These are phyloP conservation scores for Rhodotorula sp. DNA, from an alignment of 1,284 basidiomycete genomes.

Conservation along the genomic window DNA sequence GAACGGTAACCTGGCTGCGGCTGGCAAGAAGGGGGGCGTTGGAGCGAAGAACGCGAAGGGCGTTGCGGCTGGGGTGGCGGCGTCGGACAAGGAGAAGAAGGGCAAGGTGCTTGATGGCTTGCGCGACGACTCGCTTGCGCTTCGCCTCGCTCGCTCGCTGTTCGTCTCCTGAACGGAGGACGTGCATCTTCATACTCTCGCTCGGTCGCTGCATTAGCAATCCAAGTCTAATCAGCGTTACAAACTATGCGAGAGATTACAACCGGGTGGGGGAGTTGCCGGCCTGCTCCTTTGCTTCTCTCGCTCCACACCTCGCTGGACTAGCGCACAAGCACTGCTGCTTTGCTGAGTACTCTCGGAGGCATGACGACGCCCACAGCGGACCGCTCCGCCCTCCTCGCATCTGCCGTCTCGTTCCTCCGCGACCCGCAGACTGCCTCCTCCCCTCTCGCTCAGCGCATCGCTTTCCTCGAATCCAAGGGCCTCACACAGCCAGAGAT, in stretches of 20 bases:
- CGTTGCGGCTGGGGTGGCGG: neutral
- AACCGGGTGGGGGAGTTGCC: too few relatives aligned
- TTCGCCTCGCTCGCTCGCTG: conserved; percentile 30
- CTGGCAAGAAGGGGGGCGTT: neutral
- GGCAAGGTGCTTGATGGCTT: conserved; percentile 24
- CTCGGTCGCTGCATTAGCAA: too few relatives aligned
- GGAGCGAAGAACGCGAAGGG: neutral
- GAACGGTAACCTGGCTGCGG: conserved; percentile 1
- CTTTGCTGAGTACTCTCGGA: neutral
- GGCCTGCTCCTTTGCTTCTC: too few relatives aligned
- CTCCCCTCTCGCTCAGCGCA: conserved; percentile 75
- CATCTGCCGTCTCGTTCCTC: conserved; percentile 42
- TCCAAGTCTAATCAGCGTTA: neutral
- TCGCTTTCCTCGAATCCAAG: conserved; percentile 92
- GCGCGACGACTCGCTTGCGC: conserved; percentile 35
- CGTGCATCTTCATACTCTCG: neutral
- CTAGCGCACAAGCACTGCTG: neutral
- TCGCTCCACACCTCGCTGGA: neutral
- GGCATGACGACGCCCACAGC: neutral
- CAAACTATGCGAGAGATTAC: too few relatives aligned
- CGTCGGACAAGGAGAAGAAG: conserved; percentile 12
- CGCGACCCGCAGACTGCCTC: conserved; percentile 51
- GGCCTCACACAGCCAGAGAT: conserved; percentile 82
- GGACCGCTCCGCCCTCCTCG: conserved; percentile 22
- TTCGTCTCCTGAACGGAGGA: conserved; percentile 15